phyloP scores from a whole-genome alignment of 148 eudicot genomes.

The Bassia scoparia region DNA sequence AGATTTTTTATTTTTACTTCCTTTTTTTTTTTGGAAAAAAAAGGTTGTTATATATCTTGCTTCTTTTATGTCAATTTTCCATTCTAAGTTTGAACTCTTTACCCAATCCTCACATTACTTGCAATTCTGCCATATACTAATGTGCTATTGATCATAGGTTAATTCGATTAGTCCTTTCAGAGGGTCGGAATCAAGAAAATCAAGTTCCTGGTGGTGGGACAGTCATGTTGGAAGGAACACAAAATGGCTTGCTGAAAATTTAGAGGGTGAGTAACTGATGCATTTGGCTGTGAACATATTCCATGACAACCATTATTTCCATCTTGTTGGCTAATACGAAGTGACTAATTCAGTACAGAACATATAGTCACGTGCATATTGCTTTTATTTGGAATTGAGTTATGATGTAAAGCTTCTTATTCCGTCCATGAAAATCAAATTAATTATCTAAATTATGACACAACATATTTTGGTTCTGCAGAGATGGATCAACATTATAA shows the following conservation, averaged over 20 bases:
- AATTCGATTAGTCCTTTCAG: conserved; percentile 20
- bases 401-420: background rate
- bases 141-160: conserved; percentile 19
- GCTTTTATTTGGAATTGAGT: background rate
- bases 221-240: conserved; percentile 67
- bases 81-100: background rate
- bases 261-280: conserved; percentile 55
- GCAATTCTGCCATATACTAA: background rate
- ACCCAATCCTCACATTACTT: background rate
- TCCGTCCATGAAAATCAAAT: too few species aligned
- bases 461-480: conserved; percentile 25
- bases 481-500: conserved; percentile 72
- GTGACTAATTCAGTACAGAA: too few species aligned
- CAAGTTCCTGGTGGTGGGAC: conserved; percentile 91
- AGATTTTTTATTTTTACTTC: background rate
- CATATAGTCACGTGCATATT: background rate
- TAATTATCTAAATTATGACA: too few species aligned
- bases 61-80: background rate
- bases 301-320: too few species aligned
- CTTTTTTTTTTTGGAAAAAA: background rate
- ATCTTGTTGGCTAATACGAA: too few species aligned
- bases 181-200: conserved; percentile 34
- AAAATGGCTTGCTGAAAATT: conserved; percentile 77
- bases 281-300: conserved; percentile 5
- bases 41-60: background rate